Evolutionary conservation across 352 stramenopile genomes (phyloP).

Genomic region (Blastocystis sp.): DNA sequence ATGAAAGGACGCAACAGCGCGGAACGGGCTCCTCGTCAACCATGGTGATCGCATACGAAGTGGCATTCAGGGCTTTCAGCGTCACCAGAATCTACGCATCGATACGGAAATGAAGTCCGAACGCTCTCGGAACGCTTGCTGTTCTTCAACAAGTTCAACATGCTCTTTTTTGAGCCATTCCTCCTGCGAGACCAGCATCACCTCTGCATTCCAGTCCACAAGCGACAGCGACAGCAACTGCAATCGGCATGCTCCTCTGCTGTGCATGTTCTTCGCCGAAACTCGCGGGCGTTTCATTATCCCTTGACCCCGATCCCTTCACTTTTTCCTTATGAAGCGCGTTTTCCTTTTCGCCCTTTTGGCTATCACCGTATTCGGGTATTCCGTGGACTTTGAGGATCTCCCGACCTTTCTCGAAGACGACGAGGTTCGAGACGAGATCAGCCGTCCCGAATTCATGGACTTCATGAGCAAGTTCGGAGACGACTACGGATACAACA

Average conservation of each 20-base stretch:
- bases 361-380: background rate
- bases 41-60: background rate
- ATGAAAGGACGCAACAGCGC: background rate
- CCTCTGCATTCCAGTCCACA: too few species aligned
- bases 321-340: slow-evolving; percentile 7
- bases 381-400: slow-evolving; percentile 71
- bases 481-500: slow-evolving; percentile 71
- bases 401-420: slow-evolving; percentile 50
- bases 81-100: slow-evolving; percentile 59
- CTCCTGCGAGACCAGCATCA: too few species aligned
- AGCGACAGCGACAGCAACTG: too few species aligned
- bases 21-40: slow-evolving; percentile 61
- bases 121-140: slow-evolving; percentile 56
- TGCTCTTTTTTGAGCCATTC: background rate
- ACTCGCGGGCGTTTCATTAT: background rate
- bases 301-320: background rate
- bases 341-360: slow-evolving; percentile 12
- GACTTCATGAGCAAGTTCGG: slow-evolving; percentile 68
- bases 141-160: slow-evolving; percentile 50
- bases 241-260: too few species aligned
- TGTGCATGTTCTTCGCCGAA: background rate
- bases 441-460: slow-evolving; percentile 57
- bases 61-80: slow-evolving; percentile 39
- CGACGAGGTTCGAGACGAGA: slow-evolving; percentile 16
- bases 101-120: background rate